Conservation (phyloP, 1,139 yeast species). For the Yamadazyma jaroonii region DNA sequence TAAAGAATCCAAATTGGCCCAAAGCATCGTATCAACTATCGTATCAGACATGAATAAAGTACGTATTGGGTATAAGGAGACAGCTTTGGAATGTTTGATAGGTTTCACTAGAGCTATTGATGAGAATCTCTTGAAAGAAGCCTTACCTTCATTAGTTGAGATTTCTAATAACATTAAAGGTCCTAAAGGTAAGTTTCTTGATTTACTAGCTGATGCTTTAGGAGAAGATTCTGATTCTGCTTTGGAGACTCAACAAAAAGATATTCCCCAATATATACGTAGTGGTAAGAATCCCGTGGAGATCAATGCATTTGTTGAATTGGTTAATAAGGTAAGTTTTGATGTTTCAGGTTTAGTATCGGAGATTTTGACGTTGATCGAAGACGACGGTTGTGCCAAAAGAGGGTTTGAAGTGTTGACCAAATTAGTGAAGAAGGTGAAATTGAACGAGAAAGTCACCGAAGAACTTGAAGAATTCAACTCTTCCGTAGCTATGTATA, state of each 20-base stretch:
- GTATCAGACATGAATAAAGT: constrained; percentile 17
- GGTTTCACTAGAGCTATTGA: constrained; percentile 6
- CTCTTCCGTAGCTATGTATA: constrained; percentile 21
- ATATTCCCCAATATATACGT: constrained; percentile 3
- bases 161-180: constrained; percentile 1
- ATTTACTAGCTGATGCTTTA: background rate
- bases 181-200: constrained; percentile 4
- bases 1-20: constrained; percentile 17
- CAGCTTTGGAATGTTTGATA: constrained; percentile 20
- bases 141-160: constrained; percentile 2
- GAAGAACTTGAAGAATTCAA: constrained; percentile 9
- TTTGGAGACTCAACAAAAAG: background rate
- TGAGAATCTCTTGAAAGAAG: background rate
- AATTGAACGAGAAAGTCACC: background rate
- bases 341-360: constrained; percentile 3
- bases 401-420: constrained; percentile 8
- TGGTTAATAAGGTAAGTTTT: constrained; percentile 1
- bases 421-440: background rate
- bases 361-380: constrained; percentile 4
- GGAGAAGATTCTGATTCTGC: background rate
- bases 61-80: constrained; percentile 19
- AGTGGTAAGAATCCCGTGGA: constrained; percentile 3
- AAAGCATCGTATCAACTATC: constrained; percentile 17
- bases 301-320: constrained; percentile 1
- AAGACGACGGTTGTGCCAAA: constrained; percentile 6